These are phyloP conservation scores for Lactifluus pinguis DNA, from an alignment of 768 basidiomycete genomes.

Conservation along the genomic window DNA sequence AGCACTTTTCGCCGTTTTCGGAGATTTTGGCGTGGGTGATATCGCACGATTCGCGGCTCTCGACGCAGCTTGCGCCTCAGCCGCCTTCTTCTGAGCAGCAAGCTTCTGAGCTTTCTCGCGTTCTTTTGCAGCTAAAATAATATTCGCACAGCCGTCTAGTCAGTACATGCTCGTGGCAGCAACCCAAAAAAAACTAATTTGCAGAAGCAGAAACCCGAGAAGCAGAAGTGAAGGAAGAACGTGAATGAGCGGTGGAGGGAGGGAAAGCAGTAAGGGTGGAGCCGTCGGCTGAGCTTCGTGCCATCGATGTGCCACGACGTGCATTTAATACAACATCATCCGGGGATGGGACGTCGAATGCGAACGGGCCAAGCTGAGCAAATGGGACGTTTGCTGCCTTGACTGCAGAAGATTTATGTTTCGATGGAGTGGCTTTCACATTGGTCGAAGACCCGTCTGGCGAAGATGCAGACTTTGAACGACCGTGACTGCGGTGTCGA, in stretches of 20 bases:
- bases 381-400: conserved; percentile 2
- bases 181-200: conserved; percentile 15
- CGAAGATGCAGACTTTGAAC: background rate
- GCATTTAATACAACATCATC: conserved; percentile 83
- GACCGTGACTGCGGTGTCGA: conserved; percentile 7
- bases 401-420: conserved; percentile 3
- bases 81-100: conserved; percentile 38
- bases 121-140: conserved; percentile 60
- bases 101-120: conserved; percentile 64
- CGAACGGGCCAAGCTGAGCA: conserved; percentile 31
- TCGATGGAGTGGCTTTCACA: conserved; percentile 8
- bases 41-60: conserved; percentile 14
- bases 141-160: conserved; percentile 24
- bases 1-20: conserved; percentile 26
- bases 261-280: conserved; percentile 13
- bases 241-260: conserved; percentile 22
- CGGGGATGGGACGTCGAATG: conserved; percentile 81
- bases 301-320: conserved; percentile 62
- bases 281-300: conserved; percentile 19
- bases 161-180: conserved; percentile 26
- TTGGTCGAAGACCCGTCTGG: conserved; percentile 6
- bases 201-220: conserved; percentile 31
- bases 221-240: conserved; percentile 22
- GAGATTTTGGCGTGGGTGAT: conserved; percentile 11
- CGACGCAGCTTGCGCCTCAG: conserved; percentile 20